Percentiles rank a stretch among this genome's conserved stretches.
Evolutionary conservation across 1,284 basidiomycete genomes (phyloP).

Genomic region (Apiotrichum domesticum): DNA sequence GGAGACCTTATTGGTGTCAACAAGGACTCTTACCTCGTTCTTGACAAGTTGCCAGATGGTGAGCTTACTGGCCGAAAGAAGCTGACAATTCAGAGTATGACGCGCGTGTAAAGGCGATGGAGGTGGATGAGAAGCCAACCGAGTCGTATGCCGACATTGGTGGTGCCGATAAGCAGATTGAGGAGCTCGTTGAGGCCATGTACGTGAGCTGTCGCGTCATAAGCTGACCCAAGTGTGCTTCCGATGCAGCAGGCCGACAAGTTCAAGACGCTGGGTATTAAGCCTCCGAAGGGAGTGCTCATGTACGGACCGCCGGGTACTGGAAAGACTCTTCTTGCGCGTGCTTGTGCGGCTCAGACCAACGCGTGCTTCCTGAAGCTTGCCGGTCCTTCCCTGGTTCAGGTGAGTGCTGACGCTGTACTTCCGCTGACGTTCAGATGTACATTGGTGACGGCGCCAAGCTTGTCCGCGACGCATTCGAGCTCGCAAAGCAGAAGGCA

Average conservation of each 20-base stretch:
- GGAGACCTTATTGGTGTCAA: conserved; percentile 97
- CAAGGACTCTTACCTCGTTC: conserved; percentile 97
- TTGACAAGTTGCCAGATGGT: conserved; percentile 69
- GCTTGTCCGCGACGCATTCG: conserved; percentile 93
- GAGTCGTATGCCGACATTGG: conserved; percentile 84
- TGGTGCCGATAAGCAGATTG: conserved; percentile 74
- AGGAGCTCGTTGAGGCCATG: conserved; percentile 73
- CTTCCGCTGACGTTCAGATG: conserved; percentile 50
- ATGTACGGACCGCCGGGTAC: conserved; percentile 78
- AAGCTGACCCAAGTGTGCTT: conserved; percentile 50
- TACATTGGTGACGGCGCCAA: conserved; percentile 88
- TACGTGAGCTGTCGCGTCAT: conserved; percentile 16
- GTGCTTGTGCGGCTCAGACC: conserved; percentile 74
- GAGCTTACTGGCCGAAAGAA: conserved; percentile 74
- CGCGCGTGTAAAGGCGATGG: conserved; percentile 82
- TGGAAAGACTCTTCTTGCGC: conserved; percentile 69
- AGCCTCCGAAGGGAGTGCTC: conserved; percentile 67
- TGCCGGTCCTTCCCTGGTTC: conserved; percentile 68
- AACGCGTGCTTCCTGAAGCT: conserved; percentile 74
- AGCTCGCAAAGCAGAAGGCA: conserved; percentile 95
- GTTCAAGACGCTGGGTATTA: conserved; percentile 75
- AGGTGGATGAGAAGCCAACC: conserved; percentile 76
- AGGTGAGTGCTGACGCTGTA: conserved; percentile 44
- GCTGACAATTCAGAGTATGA: conserved; percentile 59
- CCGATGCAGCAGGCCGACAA: conserved; percentile 76